Evolutionary conservation across 768 basidiomycete species (phyloP).

Genomic region (Suillus weaverae): DNA sequence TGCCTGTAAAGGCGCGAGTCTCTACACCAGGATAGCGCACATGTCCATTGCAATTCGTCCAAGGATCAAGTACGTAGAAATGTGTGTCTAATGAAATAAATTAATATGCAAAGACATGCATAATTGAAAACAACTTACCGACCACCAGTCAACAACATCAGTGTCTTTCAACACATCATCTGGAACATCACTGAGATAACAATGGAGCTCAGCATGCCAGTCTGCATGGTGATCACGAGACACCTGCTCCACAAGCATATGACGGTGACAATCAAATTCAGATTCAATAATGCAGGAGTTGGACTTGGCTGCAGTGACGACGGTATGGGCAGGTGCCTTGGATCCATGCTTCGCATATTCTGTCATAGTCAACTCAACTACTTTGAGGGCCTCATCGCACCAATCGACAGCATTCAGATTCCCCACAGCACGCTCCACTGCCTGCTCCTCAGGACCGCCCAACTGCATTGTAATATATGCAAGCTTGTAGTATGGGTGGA

Average conservation of each 20-base stretch:
- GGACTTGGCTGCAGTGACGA: background rate
- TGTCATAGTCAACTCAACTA: constrained; percentile 11
- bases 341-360: background rate
- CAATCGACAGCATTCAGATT: constrained; percentile 16
- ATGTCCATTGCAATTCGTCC: background rate
- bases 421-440: constrained; percentile 4
- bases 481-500: constrained; percentile 35
- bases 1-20: too few species aligned
- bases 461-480: constrained; percentile 24
- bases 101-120: background rate
- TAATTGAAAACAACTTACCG: constrained; percentile 3
- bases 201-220: constrained; percentile 4
- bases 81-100: background rate
- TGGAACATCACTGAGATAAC: constrained; percentile 16
- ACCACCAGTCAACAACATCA: constrained; percentile 18
- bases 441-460: constrained; percentile 30
- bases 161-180: constrained; percentile 14
- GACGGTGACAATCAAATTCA: background rate
- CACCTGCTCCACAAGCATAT: background rate
- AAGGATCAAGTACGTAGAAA: constrained; percentile 2
- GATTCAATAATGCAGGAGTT: background rate
- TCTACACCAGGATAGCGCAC: constrained; percentile 7
- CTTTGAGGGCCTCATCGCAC: constrained; percentile 15
- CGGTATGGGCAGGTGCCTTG: background rate
- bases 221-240: background rate